Percentiles rank a stretch among this genome's conserved stretches.
Conservation (phyloP, 83 land plant genomes). For the Diphasiastrum complanatum region DNA sequence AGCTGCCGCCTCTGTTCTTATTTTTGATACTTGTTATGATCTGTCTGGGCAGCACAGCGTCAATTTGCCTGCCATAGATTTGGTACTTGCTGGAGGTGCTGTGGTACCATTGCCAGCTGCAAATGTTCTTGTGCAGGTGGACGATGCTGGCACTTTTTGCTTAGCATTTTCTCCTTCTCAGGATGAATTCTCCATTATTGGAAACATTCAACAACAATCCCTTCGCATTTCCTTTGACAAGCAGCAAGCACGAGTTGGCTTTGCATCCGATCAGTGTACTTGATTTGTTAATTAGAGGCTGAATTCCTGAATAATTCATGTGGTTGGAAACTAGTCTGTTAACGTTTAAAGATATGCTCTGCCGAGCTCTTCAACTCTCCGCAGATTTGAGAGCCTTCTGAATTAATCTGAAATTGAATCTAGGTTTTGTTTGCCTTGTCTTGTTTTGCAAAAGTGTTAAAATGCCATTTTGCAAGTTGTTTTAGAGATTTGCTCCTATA, state of each 20-base stretch:
- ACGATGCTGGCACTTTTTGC: constrained; percentile 3
- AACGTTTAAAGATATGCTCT: too few species aligned
- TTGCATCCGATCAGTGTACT: constrained; percentile 5
- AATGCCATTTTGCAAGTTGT: too few species aligned
- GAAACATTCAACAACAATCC: constrained; percentile 8
- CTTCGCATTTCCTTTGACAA: constrained; percentile 3
- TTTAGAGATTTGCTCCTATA: too few species aligned
- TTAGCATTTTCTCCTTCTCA: neutral
- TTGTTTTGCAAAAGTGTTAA: too few species aligned
- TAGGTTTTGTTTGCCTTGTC: too few species aligned
- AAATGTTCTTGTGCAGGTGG: neutral
- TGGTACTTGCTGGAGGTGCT: constrained; percentile 2
- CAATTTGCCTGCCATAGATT: constrained; percentile 1
- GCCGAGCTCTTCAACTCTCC: too few species aligned
- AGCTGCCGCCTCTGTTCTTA: neutral
- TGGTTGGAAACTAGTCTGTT: too few species aligned
- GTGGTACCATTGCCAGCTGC: neutral
- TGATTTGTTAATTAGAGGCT: neutral
- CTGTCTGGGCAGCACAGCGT: neutral
- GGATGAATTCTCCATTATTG: neutral
- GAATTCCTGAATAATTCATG: too few species aligned
- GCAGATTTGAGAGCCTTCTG: too few species aligned
- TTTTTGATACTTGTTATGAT: too few species aligned
- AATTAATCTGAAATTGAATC: too few species aligned
- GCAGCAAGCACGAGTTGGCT: neutral